Evolutionary conservation across 768 basidiomycete species (phyloP).

Genomic region (Mrakia frigida): DNA sequence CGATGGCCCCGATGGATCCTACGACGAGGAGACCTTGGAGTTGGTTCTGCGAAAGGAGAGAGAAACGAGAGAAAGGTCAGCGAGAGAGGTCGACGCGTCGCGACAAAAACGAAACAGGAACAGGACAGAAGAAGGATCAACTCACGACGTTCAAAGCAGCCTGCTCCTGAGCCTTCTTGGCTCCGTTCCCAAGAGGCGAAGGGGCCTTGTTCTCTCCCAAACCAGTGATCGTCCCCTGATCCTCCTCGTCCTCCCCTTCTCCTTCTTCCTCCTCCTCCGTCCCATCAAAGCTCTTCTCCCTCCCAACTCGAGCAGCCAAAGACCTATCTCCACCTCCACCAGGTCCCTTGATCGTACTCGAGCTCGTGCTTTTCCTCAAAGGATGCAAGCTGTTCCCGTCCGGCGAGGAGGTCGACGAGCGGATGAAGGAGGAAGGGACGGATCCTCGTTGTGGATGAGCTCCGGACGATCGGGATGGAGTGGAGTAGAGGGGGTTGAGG

Average conservation of each 20-base stretch:
- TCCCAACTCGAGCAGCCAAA: neutral
- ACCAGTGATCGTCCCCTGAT: neutral
- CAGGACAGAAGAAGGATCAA: neutral
- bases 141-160: neutral
- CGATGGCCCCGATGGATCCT: constrained; percentile 16
- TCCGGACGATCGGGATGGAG: constrained; percentile 3
- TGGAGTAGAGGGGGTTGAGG: constrained; percentile 24
- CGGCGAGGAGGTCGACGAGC: neutral
- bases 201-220: neutral
- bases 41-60: neutral
- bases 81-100: neutral
- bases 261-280: neutral
- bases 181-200: no score
- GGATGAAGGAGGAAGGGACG: constrained; percentile 26
- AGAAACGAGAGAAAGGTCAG: neutral
- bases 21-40: constrained; percentile 23
- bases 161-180: neutral
- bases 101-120: neutral
- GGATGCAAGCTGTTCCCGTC: neutral
- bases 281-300: constrained; percentile 5
- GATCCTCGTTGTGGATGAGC: constrained; percentile 4
- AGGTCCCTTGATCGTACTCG: constrained; percentile 23
- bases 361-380: constrained; percentile 8
- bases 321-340: neutral
- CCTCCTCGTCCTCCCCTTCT: constrained; percentile 10